Evolutionary conservation across 1,139 yeast species (phyloP), one percentile per base, ranked within the genome.

Genomic region (Blastobotrys serpentis): DNA sequence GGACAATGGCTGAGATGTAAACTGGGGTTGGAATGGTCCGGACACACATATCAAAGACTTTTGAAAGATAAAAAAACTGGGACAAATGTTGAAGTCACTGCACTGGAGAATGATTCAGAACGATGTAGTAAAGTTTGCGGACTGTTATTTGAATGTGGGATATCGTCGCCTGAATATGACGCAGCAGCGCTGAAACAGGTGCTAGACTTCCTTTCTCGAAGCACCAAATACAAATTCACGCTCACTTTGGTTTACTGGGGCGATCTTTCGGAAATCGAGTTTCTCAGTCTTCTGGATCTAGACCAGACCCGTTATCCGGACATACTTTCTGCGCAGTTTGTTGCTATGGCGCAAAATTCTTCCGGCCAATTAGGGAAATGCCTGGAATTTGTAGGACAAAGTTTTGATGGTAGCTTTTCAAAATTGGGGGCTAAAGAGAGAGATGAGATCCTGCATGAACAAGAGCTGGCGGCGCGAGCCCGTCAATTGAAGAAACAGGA

Each of bases 1-100:
- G 69, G 68, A 1, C 47, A 52, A 10, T 66, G 70, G 70, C 38
- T 64, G 2, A 55, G 63, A 3, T 42, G 53, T 37, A 67, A 66
- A 44, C 50, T 67, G 19, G 52, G 56, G 4, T 47, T 63, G 21
- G 52, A 51, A 26, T 57, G 59, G 60, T 47, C 52, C 36, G 56
- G 52, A 2, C 33, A 46, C 11, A 48, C 46, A 2, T 42, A 34
- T 26, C 36, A 47, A 4, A 34, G 36, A 25, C 21, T n/a, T 8
- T 33, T 55, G 26, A 42, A 48, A 11, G 40, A 36, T 17, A 18
- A 11, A 42, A 13, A 41, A 39, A 38, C 47, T 40, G 40, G 37
- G 34, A 40, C 57, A 13, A 26, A 33, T 33, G 46, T 54, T 6
- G 43, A 48, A 10, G 36, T 62, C 14, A 44, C 55, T n/a, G 58